These are phyloP conservation scores for Penicillium sp. DNA, from an alignment of 2,329 filamentous ascomycete genomes.

Conservation along the genomic window DNA sequence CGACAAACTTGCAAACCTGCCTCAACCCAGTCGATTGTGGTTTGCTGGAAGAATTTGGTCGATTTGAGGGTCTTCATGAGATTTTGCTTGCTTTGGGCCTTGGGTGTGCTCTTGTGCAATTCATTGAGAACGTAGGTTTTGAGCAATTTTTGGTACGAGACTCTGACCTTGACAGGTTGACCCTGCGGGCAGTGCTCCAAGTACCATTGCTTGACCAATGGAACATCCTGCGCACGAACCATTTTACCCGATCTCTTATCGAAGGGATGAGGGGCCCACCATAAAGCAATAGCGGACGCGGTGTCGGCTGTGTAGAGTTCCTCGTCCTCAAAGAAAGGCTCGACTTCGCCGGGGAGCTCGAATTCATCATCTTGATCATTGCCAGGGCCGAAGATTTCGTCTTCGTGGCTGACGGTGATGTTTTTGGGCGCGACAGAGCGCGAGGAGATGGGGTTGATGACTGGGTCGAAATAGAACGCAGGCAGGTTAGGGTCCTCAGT, in stretches of 20 bases:
- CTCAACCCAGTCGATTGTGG: slow-evolving; percentile 98
- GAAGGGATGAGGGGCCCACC: slow-evolving; percentile 98
- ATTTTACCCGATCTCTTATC: slow-evolving; percentile 89
- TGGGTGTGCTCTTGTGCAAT: slow-evolving; percentile 90
- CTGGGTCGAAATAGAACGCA: slow-evolving; percentile 96
- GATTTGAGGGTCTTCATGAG: slow-evolving; percentile 84
- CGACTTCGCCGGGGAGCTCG: slow-evolving; percentile 70
- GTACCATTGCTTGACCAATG: slow-evolving; percentile 97
- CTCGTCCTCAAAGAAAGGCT: slow-evolving; percentile 87
- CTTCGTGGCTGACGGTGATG: slow-evolving; percentile 84
- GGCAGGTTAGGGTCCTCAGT: slow-evolving; percentile 85
- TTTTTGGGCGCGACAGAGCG: slow-evolving; percentile 92
- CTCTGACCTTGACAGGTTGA: slow-evolving; percentile 92
- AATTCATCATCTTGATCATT: slow-evolving; percentile 83
- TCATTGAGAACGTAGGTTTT: slow-evolving; percentile 97
- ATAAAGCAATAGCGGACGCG: slow-evolving; percentile 82
- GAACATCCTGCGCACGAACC: slow-evolving; percentile 95
- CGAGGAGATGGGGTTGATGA: slow-evolving; percentile 95
- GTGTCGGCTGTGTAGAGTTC: slow-evolving; percentile 87
- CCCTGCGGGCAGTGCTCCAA: slow-evolving; percentile 88
- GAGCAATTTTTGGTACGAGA: slow-evolving; percentile 95
- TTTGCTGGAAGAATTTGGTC: slow-evolving; percentile 99
- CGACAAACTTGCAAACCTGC: slow-evolving; percentile 96
- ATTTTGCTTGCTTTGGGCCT: slow-evolving; percentile 93
- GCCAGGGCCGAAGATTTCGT: slow-evolving; percentile 81